Evolutionary conservation across 306 rosid genomes (phyloP), one percentile per base, ranked within the genome.

Genomic region (Alnus glutinosa): DNA sequence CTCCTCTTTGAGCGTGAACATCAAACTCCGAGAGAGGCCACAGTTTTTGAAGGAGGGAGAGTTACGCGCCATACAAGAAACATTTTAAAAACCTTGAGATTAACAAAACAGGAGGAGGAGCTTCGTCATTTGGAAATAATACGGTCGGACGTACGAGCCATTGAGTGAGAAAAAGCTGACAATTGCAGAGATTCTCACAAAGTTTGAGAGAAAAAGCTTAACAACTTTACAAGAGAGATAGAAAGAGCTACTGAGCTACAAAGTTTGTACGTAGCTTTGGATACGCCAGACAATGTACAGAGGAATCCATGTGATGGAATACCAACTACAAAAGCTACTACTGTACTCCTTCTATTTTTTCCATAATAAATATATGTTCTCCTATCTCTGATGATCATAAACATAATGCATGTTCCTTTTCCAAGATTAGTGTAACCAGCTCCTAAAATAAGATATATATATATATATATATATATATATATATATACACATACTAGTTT

Each of bases 101-200:
- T 6, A 77, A 73, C 67, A 77, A 69, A 75, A 74, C 73, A 79
- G 61, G 62, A 62, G 71, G 19, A 72, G 77, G 59, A 71, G 81
- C 30, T 55, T 86, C 62, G 90, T 88, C 86, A 89, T 89, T 83
- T 74, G 88, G 85, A 71, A 86, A 87, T 85, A 85, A 87, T 75
- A 79, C 54, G 82, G 85, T 76, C 79, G 89, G 85, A 77, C 66
- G 81, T 88, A 88, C 84, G 73, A 77, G 51, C 23, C 23, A 2
- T 9, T 16, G 7, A 71, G 44, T 4, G 30, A 52, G 58, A 18
- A 47, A 78, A 76, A 44, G 83, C 87, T 85, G 88, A 77, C 61
- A n/a, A n/a, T 16, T 55, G 72, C 83, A 79, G 80, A 81, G 85
- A 88, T 85, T 85, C 87, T 75, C 36, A 44, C 77, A 78, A 52